These are phyloP conservation scores for Fusarium marasasianum DNA, from an alignment of 2,329 filamentous ascomycete species.

Conservation along the genomic window DNA sequence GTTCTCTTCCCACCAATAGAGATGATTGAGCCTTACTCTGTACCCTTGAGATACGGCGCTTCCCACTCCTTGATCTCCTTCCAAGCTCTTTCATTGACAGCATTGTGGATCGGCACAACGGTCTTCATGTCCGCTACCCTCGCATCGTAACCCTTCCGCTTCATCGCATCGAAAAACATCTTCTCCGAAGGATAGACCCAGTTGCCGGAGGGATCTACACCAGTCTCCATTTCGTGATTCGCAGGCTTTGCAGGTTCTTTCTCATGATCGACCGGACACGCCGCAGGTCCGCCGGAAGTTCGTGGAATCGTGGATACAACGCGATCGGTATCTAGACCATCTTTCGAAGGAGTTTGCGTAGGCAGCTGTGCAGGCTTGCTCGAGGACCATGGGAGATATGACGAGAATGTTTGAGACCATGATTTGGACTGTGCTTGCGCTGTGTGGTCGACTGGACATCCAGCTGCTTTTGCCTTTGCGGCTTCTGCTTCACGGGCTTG, in stretches of 20 bases:
- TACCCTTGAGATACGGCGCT: slow-evolving; percentile 66
- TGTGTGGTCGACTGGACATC: slow-evolving; percentile 49
- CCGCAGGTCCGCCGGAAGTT: slow-evolving; percentile 52
- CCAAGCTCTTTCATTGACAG: slow-evolving; percentile 97
- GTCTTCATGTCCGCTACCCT: slow-evolving; percentile 82
- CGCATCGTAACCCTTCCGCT: slow-evolving; percentile 84
- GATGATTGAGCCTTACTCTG: slow-evolving; percentile 58
- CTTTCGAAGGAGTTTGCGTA: slow-evolving; percentile 3
- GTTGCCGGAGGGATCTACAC: slow-evolving; percentile 78
- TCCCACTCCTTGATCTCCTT: slow-evolving; percentile 92
- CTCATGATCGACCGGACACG: slow-evolving; percentile 53
- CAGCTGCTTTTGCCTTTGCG: slow-evolving; percentile 43
- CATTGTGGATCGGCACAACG: slow-evolving; percentile 97
- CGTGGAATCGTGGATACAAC: slow-evolving; percentile 84
- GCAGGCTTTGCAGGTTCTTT: slow-evolving; percentile 52
- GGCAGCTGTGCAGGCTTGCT: slow-evolving; percentile 36
- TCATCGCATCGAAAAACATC: slow-evolving; percentile 98
- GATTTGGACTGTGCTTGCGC: slow-evolving; percentile 45
- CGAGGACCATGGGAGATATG: slow-evolving; percentile 55
- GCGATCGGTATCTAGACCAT: slow-evolving; percentile 69
- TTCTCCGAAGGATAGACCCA: slow-evolving; percentile 98
- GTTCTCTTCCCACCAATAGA: background rate
- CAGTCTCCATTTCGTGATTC: slow-evolving; percentile 83
- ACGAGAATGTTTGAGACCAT: slow-evolving; percentile 55
- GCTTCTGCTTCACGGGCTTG: slow-evolving; percentile 67